Evolutionary conservation across 2,329 filamentous ascomycete species (phyloP).

Genomic region (Botrytis elliptica): DNA sequence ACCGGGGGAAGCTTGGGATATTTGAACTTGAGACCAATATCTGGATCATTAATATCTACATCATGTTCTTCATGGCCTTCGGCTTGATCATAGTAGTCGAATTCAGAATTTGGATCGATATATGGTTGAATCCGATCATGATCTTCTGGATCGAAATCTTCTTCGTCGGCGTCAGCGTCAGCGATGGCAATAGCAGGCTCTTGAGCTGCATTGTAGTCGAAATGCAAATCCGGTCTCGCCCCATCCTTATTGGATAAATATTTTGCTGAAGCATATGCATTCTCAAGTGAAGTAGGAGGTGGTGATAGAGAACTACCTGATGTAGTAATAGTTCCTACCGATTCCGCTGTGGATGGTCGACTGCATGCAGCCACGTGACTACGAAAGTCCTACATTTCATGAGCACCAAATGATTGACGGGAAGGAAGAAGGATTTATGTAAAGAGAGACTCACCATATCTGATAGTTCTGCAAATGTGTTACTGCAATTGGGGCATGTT

Average conservation of each 20-base stretch:
- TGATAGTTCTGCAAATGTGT: slow-evolving; percentile 20
- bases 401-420: slow-evolving; percentile 22
- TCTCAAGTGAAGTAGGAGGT: slow-evolving; percentile 26
- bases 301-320: slow-evolving; percentile 30
- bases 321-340: slow-evolving; percentile 25
- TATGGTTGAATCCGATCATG: slow-evolving; percentile 26
- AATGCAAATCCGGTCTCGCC: slow-evolving; percentile 17
- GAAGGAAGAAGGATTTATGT: neutral
- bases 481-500: slow-evolving; percentile 24
- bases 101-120: slow-evolving; percentile 24
- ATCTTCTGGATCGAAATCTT: neutral
- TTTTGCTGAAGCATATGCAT: slow-evolving; percentile 7
- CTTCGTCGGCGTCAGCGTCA: slow-evolving; percentile 17
- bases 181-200: slow-evolving; percentile 17
- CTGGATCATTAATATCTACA: slow-evolving; percentile 19
- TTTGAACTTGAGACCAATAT: slow-evolving; percentile 20
- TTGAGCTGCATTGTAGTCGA: slow-evolving; percentile 22
- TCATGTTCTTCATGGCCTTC: slow-evolving; percentile 24
- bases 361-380: slow-evolving; percentile 36
- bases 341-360: slow-evolving; percentile 27
- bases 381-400: slow-evolving; percentile 34
- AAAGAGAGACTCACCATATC: slow-evolving; percentile 19
- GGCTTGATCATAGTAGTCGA: slow-evolving; percentile 33
- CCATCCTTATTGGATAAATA: slow-evolving; percentile 20
- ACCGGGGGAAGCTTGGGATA: slow-evolving; percentile 34